Evolutionary conservation across 2,329 filamentous ascomycete genomes (phyloP), one percentile per base, ranked within the genome.

Genomic region (Cladosporium austrohemisphaericum): DNA sequence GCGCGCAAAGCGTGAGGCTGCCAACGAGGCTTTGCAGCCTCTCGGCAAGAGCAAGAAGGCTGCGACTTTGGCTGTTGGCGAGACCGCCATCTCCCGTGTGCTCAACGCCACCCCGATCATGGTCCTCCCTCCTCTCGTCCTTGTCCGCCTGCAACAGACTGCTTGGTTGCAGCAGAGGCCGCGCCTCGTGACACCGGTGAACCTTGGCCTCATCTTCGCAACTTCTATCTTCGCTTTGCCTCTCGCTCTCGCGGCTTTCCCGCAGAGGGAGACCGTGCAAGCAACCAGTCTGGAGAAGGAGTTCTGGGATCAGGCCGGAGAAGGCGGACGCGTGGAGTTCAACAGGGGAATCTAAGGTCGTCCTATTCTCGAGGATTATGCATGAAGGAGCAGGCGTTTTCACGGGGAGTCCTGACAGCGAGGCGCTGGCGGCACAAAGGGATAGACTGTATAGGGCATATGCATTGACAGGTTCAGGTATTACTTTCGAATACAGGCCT

Each of bases 71-170:
- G 93, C 93, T 9, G 93, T 98, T 1, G 86, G 84, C 53, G 92
- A 98, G 76, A 98, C 93, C 40, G 93, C 93, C 2, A 74, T 94
- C 37, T 93, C 87, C 58, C 83, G 93, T 52, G 91, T 97, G 52
- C 77, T 97, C 61, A 98, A 97, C 70, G 87, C 89, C 53, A 94
- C 88, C 10, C 93, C 93, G 9, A 93, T 98, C 72, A 98, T 98
- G 93, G 90, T 95, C 11, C 76, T 98, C 37, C 93, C 93, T 33
- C 89, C 93, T 18, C 75, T 98, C 65, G 72, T 94, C 19, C 78
- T 98, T 48, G 86, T 97, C 45, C 78, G 83, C 58, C 74, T 98
- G 60, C 91, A 98, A 76, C 80, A 84, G 69, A 87, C 83, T 44
- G 77, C 85, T 52, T 97, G 89, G 89, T 71, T 97, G 60, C 83